Conservation (phyloP, 495 filamentous ascomycete genomes). For the Endocarpon pusillum region DNA sequence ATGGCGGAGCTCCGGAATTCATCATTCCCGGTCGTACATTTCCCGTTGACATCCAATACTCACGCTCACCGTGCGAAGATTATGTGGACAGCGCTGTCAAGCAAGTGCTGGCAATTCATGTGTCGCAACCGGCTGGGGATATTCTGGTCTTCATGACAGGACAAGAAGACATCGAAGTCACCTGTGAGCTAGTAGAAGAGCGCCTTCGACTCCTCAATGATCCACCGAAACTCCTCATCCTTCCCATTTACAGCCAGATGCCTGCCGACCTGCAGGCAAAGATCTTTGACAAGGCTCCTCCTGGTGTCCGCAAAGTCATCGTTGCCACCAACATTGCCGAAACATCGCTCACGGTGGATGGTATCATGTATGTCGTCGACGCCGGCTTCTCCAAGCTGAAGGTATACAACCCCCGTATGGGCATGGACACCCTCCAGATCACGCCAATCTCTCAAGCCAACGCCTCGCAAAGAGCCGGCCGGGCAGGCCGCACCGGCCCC, state of each 20-base stretch:
- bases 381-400: slow-evolving; percentile 93
- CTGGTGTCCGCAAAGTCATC: slow-evolving; percentile 90
- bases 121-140: slow-evolving; percentile 79
- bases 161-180: slow-evolving; percentile 95
- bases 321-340: slow-evolving; percentile 98
- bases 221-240: slow-evolving; percentile 82
- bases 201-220: slow-evolving; percentile 83
- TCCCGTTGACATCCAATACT: slow-evolving; percentile 92
- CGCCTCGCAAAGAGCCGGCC: slow-evolving; percentile 78
- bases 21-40: slow-evolving; percentile 95
- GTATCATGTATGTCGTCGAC: slow-evolving; percentile 99
- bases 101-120: slow-evolving; percentile 92
- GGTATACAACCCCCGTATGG: slow-evolving; percentile 96
- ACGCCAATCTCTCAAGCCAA: slow-evolving; percentile 97
- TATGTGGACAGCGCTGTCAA: slow-evolving; percentile 96
- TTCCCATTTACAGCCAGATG: slow-evolving; percentile 99
- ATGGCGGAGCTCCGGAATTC: slow-evolving; percentile 93
- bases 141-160: slow-evolving; percentile 99
- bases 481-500: slow-evolving; percentile 87
- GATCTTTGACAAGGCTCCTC: slow-evolving; percentile 82
- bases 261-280: slow-evolving; percentile 94
- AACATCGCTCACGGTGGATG: slow-evolving; percentile 93
- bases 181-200: slow-evolving; percentile 83
- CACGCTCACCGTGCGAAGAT: slow-evolving; percentile 87
- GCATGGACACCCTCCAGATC: slow-evolving; percentile 97